Conservation (phyloP, 1,284 basidiomycete species). For the Ustilago shanxiensis region DNA sequence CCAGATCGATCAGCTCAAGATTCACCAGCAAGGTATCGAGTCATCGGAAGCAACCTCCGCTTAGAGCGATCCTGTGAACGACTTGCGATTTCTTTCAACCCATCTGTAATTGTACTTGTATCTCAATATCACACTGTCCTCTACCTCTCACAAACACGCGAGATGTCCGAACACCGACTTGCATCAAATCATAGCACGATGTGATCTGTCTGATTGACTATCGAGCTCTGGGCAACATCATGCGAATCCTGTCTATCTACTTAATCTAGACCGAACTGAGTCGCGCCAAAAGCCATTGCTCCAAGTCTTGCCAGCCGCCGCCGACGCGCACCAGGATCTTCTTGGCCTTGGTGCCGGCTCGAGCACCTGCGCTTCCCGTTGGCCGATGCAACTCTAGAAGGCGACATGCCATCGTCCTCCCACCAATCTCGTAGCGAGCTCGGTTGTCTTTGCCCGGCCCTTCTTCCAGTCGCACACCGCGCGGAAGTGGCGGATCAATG, state of each 20-base stretch:
- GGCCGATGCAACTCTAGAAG: slow-evolving; percentile 77
- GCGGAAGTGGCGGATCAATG: slow-evolving; percentile 79
- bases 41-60: slow-evolving; percentile 14
- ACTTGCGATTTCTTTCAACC: background rate
- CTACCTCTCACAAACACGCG: background rate
- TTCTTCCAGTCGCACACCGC: slow-evolving; percentile 72
- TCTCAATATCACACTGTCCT: background rate
- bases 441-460: slow-evolving; percentile 82
- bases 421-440: slow-evolving; percentile 81
- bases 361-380: slow-evolving; percentile 48
- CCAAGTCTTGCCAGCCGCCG: slow-evolving; percentile 85
- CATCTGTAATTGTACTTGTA: slow-evolving; percentile 43
- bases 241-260: background rate
- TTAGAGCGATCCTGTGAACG: background rate
- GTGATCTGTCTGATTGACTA: background rate
- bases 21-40: slow-evolving; percentile 32
- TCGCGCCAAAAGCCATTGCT: slow-evolving; percentile 76
- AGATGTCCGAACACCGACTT: background rate
- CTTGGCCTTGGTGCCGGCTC: slow-evolving; percentile 55
- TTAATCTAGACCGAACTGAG: slow-evolving; percentile 31
- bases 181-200: too few relatives aligned
- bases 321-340: slow-evolving; percentile 67
- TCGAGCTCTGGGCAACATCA: too few relatives aligned
- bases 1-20: slow-evolving; percentile 54
- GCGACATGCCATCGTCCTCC: slow-evolving; percentile 79